A percentile compares a stretch with the other conserved stretches of the same genome.
These are phyloP conservation scores for Phaeolepiota aurea DNA, from an alignment of 768 basidiomycete species.

Conservation along the genomic window DNA sequence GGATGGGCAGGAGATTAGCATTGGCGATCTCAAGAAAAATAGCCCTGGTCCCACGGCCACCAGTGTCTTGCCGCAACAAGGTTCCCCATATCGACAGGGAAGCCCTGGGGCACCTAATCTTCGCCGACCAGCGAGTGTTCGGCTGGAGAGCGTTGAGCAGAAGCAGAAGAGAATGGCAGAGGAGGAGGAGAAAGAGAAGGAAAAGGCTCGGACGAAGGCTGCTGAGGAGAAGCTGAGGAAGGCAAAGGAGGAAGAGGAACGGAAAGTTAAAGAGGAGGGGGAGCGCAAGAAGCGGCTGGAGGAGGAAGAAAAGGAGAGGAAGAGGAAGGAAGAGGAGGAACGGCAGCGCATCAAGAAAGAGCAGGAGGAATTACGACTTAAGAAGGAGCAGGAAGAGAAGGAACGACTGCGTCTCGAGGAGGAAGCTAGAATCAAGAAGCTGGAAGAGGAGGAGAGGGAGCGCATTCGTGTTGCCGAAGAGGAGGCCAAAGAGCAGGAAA, in stretches of 20 bases:
- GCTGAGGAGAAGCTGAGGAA: constrained; percentile 33
- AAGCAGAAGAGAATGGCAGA: constrained; percentile 35
- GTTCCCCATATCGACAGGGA: constrained; percentile 23
- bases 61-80: constrained; percentile 22
- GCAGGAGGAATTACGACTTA: constrained; percentile 27
- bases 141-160: constrained; percentile 56
- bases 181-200: constrained; percentile 35
- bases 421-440: constrained; percentile 37
- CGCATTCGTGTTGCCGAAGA: constrained; percentile 17
- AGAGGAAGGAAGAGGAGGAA: constrained; percentile 47
- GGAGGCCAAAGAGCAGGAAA: constrained; percentile 34
- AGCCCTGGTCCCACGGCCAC: constrained; percentile 30
- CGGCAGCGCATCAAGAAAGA: constrained; percentile 36
- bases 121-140: constrained; percentile 32
- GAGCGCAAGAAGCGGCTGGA: constrained; percentile 20
- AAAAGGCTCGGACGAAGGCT: constrained; percentile 28
- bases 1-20: constrained; percentile 56
- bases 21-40: constrained; percentile 45
- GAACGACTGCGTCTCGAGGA: constrained; percentile 24
- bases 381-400: constrained; percentile 28
- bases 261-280: constrained; percentile 31
- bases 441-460: constrained; percentile 28
- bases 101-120: constrained; percentile 28
- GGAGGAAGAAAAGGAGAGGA: constrained; percentile 24
- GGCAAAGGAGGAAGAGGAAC: constrained; percentile 33